These are phyloP conservation scores for Pythium brassicae DNA, from an alignment of 352 stramenopile genomes.

Conservation along the genomic window DNA sequence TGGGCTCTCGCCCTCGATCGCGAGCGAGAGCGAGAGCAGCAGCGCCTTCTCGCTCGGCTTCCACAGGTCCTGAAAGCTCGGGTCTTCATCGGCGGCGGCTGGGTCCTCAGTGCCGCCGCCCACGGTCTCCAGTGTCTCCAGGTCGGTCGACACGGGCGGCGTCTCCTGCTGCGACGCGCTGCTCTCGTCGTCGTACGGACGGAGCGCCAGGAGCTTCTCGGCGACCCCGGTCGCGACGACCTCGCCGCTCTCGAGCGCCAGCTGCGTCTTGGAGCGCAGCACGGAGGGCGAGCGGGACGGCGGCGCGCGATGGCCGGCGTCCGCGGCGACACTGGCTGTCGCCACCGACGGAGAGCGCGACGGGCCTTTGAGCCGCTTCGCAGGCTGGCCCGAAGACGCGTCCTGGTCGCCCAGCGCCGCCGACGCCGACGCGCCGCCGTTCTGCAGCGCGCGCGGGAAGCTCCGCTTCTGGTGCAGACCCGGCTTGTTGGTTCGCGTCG, in stretches of 20 bases:
- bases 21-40: conserved; percentile 36
- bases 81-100: neutral
- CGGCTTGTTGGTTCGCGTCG: conserved; percentile 22
- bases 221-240: conserved; percentile 28
- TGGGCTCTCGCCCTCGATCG: conserved; percentile 31
- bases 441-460: conserved; percentile 15
- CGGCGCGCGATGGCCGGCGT: conserved; percentile 11
- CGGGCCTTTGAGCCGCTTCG: conserved; percentile 41
- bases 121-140: neutral
- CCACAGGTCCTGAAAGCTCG: conserved; percentile 34
- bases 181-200: conserved; percentile 23
- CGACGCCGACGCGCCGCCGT: conserved; percentile 4
- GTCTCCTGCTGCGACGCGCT: conserved; percentile 2
- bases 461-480: conserved; percentile 21
- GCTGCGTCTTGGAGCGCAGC: conserved; percentile 15
- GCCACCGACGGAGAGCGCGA: conserved; percentile 30
- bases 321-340: conserved; percentile 7
- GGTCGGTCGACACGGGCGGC: conserved; percentile 2
- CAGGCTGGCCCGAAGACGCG: conserved; percentile 9
- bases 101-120: conserved; percentile 7
- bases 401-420: conserved; percentile 8
- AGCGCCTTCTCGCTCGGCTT: conserved; percentile 48
- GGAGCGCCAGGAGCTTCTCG: conserved; percentile 42
- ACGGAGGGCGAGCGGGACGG: conserved; percentile 54
- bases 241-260: conserved; percentile 31